phyloP scores from a whole-genome alignment of 805 yeast species.

The Wickerhamiella alocasiicola region DNA sequence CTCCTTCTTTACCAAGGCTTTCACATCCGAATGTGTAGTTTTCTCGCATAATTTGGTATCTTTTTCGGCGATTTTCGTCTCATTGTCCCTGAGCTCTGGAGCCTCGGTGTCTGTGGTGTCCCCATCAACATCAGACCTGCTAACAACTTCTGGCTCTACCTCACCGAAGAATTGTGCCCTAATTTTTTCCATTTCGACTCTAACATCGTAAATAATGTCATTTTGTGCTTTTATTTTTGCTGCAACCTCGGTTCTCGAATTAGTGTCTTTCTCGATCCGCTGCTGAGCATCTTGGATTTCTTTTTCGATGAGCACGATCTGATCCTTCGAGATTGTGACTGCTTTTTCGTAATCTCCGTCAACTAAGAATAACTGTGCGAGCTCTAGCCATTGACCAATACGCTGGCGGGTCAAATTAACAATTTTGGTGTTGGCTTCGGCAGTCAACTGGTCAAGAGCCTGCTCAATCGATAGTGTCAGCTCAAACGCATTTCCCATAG shows the following conservation, averaged over 20 bases:
- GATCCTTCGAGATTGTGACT: conserved; percentile 31
- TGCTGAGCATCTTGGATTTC: not conserved
- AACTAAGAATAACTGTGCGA: conserved; percentile 61
- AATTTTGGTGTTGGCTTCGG: conserved; percentile 37
- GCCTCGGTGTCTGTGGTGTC: too few relatives aligned
- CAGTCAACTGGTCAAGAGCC: conserved; percentile 54
- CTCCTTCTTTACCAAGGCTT: too few relatives aligned
- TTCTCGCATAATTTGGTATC: too few relatives aligned
- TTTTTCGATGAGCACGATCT: not conserved
- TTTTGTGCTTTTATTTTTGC: not conserved
- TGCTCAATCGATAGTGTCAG: conserved; percentile 45
- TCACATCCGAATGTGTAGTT: too few relatives aligned
- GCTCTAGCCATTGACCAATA: conserved; percentile 34
- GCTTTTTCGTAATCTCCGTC: conserved; percentile 42
- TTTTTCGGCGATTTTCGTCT: too few relatives aligned
- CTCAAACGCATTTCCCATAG: not conserved
- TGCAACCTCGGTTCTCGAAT: not conserved
- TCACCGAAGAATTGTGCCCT: too few relatives aligned
- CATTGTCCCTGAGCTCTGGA: too few relatives aligned
- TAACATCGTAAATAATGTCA: not conserved
- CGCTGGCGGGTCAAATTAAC: conserved; percentile 11
- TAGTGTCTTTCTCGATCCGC: not conserved
- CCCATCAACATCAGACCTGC: too few relatives aligned
- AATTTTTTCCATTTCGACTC: too few relatives aligned
- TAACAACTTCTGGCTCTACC: too few relatives aligned